Conservation (phyloP, 805 yeast species). For the Hanseniaspora jakobsenii region DNA sequence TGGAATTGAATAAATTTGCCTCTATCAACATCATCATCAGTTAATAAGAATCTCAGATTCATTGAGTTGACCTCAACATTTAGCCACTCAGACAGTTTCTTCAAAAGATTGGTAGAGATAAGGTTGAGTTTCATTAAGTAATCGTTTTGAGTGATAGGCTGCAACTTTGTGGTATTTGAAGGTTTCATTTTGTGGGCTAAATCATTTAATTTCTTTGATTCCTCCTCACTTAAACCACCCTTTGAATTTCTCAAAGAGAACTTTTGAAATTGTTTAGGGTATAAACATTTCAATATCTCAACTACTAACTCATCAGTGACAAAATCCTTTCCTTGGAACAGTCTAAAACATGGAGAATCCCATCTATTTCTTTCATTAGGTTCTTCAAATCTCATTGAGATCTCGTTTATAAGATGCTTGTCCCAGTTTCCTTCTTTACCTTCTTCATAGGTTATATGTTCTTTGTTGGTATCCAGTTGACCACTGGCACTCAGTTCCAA, state of each 20-base stretch:
- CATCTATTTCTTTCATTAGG: constrained; percentile 71
- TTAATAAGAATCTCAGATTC: constrained; percentile 6
- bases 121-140: constrained; percentile 29
- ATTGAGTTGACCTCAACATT: constrained; percentile 18
- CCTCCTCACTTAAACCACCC: constrained; percentile 14
- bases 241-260: constrained; percentile 9
- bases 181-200: constrained; percentile 45
- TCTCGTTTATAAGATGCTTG: constrained; percentile 47
- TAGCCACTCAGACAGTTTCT: constrained; percentile 53
- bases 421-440: constrained; percentile 42
- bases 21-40: constrained; percentile 34
- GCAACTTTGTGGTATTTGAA: constrained; percentile 71
- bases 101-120: constrained; percentile 21
- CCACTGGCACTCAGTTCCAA: constrained; percentile 11
- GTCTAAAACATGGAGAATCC: constrained; percentile 83
- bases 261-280: constrained; percentile 23
- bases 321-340: constrained; percentile 35
- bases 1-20: constrained; percentile 30
- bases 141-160: constrained; percentile 65
- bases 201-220: constrained; percentile 36
- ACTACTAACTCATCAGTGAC: constrained; percentile 41
- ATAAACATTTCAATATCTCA: constrained; percentile 53
- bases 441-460: constrained; percentile 18
- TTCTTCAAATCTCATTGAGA: constrained; percentile 82
- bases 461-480: constrained; percentile 19